phyloP scores from a whole-genome alignment of 139 green algal species.

The Ulvella scutata region DNA sequence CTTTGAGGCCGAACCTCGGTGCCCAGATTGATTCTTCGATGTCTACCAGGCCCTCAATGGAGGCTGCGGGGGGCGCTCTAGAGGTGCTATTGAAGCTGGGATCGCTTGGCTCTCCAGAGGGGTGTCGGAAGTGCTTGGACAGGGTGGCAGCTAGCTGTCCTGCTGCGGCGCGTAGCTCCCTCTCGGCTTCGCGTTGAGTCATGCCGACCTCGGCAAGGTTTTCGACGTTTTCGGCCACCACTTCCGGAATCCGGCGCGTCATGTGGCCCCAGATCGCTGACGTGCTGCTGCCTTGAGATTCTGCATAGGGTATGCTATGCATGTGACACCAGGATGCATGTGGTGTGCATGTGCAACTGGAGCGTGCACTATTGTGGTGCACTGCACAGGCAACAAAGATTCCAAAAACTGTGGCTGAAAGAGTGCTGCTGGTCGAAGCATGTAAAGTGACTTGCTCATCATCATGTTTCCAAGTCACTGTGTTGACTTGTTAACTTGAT shows the following conservation, averaged over 20 bases:
- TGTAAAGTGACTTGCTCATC: too few relatives aligned
- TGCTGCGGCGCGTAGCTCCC: slow-evolving; percentile 12
- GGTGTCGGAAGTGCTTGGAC: not conserved
- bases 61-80: not conserved
- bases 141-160: slow-evolving; percentile 9
- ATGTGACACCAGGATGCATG: too few relatives aligned
- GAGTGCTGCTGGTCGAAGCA: too few relatives aligned
- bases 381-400: too few relatives aligned
- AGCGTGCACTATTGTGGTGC: too few relatives aligned
- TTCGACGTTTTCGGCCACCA: slow-evolving; percentile 19
- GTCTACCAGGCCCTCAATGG: slow-evolving; percentile 54
- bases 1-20: slow-evolving; percentile 79
- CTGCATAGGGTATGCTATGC: too few relatives aligned
- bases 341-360: too few relatives aligned
- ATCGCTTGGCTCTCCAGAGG: not conserved
- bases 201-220: slow-evolving; percentile 44
- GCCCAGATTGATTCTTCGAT: slow-evolving; percentile 90
- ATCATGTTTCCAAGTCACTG: too few relatives aligned
- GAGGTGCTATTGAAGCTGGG: not conserved
- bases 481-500: too few relatives aligned
- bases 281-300: not conserved
- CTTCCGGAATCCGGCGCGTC: not conserved
- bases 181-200: slow-evolving; percentile 20
- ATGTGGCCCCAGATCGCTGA: not conserved
- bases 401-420: too few relatives aligned